A percentile compares a stretch with the other conserved stretches of the same genome.
Evolutionary conservation across 202 grass and related monocot genomes (phyloP).

Genomic region (Zizania palustris): DNA sequence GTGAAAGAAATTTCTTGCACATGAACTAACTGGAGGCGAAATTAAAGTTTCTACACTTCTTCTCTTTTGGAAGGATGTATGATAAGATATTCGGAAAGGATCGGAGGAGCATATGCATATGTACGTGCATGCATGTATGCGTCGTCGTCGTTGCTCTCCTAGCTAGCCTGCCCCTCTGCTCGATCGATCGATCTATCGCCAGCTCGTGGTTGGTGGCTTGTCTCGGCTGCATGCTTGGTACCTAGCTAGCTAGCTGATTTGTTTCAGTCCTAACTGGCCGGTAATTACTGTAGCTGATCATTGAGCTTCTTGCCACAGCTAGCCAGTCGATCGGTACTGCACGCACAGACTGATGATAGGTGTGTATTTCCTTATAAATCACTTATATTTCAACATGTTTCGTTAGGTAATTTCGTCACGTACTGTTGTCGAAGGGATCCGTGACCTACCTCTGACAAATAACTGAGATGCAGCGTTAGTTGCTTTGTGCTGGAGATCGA

Average conservation of each 20-base stretch:
- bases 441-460: too few relatives aligned
- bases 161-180: slow-evolving; percentile 26
- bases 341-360: not conserved
- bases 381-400: too few relatives aligned
- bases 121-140: too few relatives aligned
- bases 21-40: slow-evolving; percentile 28
- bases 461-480: not conserved
- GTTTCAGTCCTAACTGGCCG: not conserved
- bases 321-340: not conserved
- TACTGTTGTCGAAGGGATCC: too few relatives aligned
- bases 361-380: too few relatives aligned
- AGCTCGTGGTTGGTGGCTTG: slow-evolving; percentile 34
- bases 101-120: slow-evolving; percentile 54
- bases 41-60: slow-evolving; percentile 22
- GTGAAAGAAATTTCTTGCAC: not conserved
- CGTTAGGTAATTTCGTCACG: too few relatives aligned
- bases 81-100: not conserved
- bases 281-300: not conserved
- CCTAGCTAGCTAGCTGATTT: slow-evolving; percentile 1
- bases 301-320: not conserved
- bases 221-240: not conserved
- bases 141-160: slow-evolving; percentile 23
- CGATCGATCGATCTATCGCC: not conserved
- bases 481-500: not conserved
- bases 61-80: slow-evolving; percentile 49